Evolutionary conservation across 2,329 filamentous ascomycete genomes (phyloP), one percentile per base, ranked within the genome.

Genomic region (Didymella segeticola): DNA sequence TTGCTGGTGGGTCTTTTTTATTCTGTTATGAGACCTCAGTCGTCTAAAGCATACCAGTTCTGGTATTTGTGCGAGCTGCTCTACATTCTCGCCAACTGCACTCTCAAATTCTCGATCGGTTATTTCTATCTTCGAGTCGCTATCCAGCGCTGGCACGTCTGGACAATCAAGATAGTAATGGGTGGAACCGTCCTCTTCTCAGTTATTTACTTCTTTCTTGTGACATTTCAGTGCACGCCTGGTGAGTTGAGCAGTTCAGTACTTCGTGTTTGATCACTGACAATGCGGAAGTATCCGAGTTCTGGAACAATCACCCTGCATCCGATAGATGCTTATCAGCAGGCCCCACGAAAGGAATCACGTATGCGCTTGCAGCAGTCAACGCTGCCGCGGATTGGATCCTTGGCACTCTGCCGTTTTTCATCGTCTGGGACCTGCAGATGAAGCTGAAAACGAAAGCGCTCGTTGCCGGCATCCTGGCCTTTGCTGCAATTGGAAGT

Each of bases 31-130:
- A 17, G n/a, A 4, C 2, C 25, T 7, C 5, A 45, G 8, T 14
- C 2, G 12, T 31, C 39, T 54, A 14, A 54, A 33, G 11, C 6
- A 10, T 11, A 3, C 20, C 17, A 77, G 76, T 77, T 71, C 60
- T 85, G 81, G 81, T 85, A 80, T 72, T 75, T 84, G n/a, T 82
- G 80, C 58, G 82, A 84, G 61, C 70, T 81, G n/a, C 78, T 79
- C 57, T 85, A 85, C 64, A 77, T 80, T 7, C 66, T 81, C 48
- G 74, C 77, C 5, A 81, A 76, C 19, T 74, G 77, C 31, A 64
- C 79, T 11, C 75, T 82, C 38, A 83, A 83, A 53, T 73, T 83
- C 30, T 79, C 82, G 1, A 80, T 85, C 45, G 80, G 69, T 5
- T 70, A 82, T n/a, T 82, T 83, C 54, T 77, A 84, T 36, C 77